Evolutionary conservation across 1,139 yeast species (phyloP).

Genomic region (Citeromyces siamensis): DNA sequence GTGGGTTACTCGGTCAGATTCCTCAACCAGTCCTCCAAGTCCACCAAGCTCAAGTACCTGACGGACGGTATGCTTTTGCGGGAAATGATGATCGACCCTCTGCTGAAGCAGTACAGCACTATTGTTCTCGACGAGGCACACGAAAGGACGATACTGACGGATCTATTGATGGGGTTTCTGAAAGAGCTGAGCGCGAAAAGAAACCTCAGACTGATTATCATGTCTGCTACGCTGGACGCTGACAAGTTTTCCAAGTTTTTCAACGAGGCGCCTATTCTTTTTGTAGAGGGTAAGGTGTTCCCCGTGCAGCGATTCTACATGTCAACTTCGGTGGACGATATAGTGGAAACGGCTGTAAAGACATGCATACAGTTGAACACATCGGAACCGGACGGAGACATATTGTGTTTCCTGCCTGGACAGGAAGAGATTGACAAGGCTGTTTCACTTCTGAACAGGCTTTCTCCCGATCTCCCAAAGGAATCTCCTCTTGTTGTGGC

Average conservation of each 20-base stretch:
- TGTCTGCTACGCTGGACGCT: conserved; percentile 97
- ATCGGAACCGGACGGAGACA: conserved; percentile 77
- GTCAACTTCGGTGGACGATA: conserved; percentile 53
- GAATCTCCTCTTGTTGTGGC: conserved; percentile 71
- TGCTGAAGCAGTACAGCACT: conserved; percentile 53
- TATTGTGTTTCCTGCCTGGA: conserved; percentile 85
- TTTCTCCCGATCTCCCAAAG: conserved; percentile 56
- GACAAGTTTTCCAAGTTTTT: conserved; percentile 77
- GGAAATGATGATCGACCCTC: conserved; percentile 72
- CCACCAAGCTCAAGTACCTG: conserved; percentile 68
- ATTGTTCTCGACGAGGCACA: conserved; percentile 96
- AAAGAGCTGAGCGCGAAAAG: conserved; percentile 44
- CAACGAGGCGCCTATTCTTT: conserved; percentile 64
- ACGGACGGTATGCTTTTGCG: conserved; percentile 97
- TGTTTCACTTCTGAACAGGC: conserved; percentile 43
- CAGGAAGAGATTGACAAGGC: conserved; percentile 95
- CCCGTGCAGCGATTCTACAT: conserved; percentile 70
- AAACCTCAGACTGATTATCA: conserved; percentile 47
- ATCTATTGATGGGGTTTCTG: conserved; percentile 77
- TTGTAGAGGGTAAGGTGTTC: conserved; percentile 81
- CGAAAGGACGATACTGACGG: conserved; percentile 89
- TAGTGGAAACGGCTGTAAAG: conserved; percentile 69
- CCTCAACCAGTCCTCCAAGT: conserved; percentile 35
- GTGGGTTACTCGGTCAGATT: conserved; percentile 97
- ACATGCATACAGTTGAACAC: conserved; percentile 69